A percentile compares a stretch with the other conserved stretches of the same genome.
These are phyloP conservation scores for Volvariella surrecta DNA, from an alignment of 1,284 basidiomycete species.

Conservation along the genomic window DNA sequence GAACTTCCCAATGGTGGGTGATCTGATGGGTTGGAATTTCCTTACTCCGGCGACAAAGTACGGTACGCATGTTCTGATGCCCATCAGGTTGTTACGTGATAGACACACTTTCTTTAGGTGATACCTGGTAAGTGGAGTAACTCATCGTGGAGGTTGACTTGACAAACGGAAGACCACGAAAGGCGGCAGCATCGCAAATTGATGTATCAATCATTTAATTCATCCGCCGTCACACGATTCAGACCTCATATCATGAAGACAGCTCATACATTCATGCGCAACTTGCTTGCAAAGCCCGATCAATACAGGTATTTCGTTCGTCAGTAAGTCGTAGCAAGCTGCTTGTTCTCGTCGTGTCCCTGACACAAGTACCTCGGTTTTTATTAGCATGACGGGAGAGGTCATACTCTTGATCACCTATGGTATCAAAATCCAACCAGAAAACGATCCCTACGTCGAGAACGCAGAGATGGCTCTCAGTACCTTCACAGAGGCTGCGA, in stretches of 20 bases:
- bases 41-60: not conserved
- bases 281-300: conserved; percentile 18
- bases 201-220: conserved; percentile 6
- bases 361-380: not conserved
- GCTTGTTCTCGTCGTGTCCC: not conserved
- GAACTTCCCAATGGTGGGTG: not conserved
- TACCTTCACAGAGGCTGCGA: conserved; percentile 4
- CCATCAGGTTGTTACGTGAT: no score
- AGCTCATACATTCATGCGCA: conserved; percentile 11
- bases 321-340: conserved; percentile 14
- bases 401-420: no score
- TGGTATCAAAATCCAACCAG: no score
- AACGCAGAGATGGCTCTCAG: conserved; percentile 7
- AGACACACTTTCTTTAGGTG: no score
- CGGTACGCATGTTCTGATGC: no score
- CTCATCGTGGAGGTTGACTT: no score
- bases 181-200: no score
- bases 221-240: conserved; percentile 3
- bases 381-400: not conserved
- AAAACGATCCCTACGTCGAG: conserved; percentile 6
- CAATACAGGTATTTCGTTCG: conserved; percentile 17
- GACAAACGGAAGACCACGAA: no score
- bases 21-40: not conserved
- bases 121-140: no score
- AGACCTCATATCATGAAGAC: conserved; percentile 8